Conservation (phyloP, 371 early-diverging fungal genomes). For the Catenaria anguillulae region DNA sequence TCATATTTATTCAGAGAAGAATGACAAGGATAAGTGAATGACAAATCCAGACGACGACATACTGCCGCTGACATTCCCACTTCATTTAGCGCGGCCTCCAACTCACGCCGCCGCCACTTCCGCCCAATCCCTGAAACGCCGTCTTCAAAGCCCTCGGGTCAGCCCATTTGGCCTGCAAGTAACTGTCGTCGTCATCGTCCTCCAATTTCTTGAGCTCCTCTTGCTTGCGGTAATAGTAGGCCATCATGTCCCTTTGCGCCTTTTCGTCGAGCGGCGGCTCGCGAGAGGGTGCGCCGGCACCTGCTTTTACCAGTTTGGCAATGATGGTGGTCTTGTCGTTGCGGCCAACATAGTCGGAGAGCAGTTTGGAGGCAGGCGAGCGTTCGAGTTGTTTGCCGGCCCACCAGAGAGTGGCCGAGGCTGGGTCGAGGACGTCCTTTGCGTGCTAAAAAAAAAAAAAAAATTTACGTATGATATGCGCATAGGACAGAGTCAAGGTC, state of each 20-base stretch:
- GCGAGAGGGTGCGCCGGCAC: conserved; percentile 30
- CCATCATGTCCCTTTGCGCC: conserved; percentile 32
- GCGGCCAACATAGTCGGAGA: conserved; percentile 30
- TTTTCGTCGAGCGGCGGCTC: conserved; percentile 28
- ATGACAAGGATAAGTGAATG: no score
- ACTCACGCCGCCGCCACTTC: background rate
- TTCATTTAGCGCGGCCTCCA: conserved; percentile 10
- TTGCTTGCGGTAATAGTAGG: conserved; percentile 36
- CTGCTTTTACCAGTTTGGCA: conserved; percentile 31
- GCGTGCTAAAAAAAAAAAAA: conserved; percentile 4
- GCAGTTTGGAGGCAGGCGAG: conserved; percentile 24
- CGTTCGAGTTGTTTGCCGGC: conserved; percentile 30
- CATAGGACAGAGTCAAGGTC: background rate
- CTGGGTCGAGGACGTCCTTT: conserved; percentile 24
- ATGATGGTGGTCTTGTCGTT: conserved; percentile 40
- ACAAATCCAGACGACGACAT: no score
- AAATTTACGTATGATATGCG: no score
- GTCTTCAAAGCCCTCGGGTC: conserved; percentile 27
- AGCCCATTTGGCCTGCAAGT: conserved; percentile 31
- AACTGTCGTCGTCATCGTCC: conserved; percentile 39
- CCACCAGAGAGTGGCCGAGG: conserved; percentile 33
- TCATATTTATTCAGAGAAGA: no score
- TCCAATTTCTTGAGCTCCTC: conserved; percentile 33
- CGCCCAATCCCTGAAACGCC: conserved; percentile 21
- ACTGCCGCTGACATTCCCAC: no score